Evolutionary conservation across 257 asterid species (phyloP), one percentile per base, ranked within the genome.

Genomic region (Forsythia suspensa): DNA sequence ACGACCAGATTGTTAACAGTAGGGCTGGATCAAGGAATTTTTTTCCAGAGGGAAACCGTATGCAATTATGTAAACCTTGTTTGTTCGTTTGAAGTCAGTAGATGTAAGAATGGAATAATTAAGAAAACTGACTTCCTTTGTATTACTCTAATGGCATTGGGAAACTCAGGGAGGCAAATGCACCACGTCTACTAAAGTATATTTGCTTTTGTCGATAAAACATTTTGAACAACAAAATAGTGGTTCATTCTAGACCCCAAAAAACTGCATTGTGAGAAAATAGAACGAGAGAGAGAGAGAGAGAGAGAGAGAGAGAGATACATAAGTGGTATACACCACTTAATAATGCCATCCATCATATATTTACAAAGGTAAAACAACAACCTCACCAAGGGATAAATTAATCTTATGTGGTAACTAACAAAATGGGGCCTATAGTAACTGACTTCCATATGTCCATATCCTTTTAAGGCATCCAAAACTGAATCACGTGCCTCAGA

Each of bases 391-490:
- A 20, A 57, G 5, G 16, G 37, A 63, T 63, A 24, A 63, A 63
- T 29, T 24, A 3, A 8, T 63, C 38, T 63, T 63, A 29, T 63
- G n/a, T 63, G 38, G 38, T 29, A 24, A 24, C 38, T 20, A 3
- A 29, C 2, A 21, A 21, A 18, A 7, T n/a, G n/a, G 18, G 7
- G 70, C 39, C 7, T 24, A 4, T 21, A 5, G 13, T 69, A 46
- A 70, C 3, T 37, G 48, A 80, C 61, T 67, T 72, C 76, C 68
- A 63, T 63, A 55, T 15, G 48, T 72, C 24, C 43, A 40, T 70
- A 46, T 71, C 38, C 40, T 71, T 57, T 37, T 43, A 38, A 65
- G 74, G 24, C 63, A 66, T 42, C 57, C 57, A 70, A 81, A 67
- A 59, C 44, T 52, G 37, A 72, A 9, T 65, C 59, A 18, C 8